Percentiles rank a stretch among this genome's conserved stretches.
phyloP scores from a whole-genome alignment of 1,139 yeast genomes.

The Blastobotrys arbuscula region DNA sequence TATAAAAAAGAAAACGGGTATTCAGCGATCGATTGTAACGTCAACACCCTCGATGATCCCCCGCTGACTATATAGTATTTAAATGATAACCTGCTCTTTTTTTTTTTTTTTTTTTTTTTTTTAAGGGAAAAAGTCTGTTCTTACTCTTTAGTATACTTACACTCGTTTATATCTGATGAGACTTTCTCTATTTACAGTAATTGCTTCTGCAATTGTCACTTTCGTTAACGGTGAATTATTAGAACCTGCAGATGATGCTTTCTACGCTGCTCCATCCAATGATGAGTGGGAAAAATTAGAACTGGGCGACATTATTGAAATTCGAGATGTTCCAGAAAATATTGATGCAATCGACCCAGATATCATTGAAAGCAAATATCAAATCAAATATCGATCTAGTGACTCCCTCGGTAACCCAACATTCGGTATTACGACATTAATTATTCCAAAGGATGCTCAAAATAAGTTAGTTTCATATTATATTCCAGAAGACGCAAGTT shows the following conservation, averaged over 20 bases:
- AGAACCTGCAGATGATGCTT: slow-evolving; percentile 21
- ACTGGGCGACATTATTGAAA: slow-evolving; percentile 20
- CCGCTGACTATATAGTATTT: too few species aligned
- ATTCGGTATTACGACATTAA: slow-evolving; percentile 27
- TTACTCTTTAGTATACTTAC: too few species aligned
- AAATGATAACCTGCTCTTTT: too few species aligned
- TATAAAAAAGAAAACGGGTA: too few species aligned
- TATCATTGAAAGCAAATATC: slow-evolving; percentile 15
- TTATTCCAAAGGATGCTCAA: slow-evolving; percentile 22
- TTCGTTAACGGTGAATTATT: background rate
- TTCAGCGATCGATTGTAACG: too few species aligned
- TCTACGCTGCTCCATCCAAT: slow-evolving; percentile 23
- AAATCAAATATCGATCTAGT: slow-evolving; percentile 26
- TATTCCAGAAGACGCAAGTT: slow-evolving; percentile 28
- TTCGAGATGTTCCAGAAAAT: slow-evolving; percentile 15
- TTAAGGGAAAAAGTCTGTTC: too few species aligned
- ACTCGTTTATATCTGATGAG: too few species aligned
- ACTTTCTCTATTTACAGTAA: background rate
- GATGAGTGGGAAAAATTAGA: slow-evolving; percentile 10
- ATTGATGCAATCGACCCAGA: background rate
- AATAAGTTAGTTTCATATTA: slow-evolving; percentile 27
- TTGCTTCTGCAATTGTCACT: slow-evolving; percentile 1
- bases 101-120: too few species aligned
- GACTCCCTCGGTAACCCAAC: slow-evolving; percentile 26
- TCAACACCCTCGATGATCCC: too few species aligned